Conservation (phyloP, 2,329 filamentous ascomycete species). For the Aspergillus sp. region DNA sequence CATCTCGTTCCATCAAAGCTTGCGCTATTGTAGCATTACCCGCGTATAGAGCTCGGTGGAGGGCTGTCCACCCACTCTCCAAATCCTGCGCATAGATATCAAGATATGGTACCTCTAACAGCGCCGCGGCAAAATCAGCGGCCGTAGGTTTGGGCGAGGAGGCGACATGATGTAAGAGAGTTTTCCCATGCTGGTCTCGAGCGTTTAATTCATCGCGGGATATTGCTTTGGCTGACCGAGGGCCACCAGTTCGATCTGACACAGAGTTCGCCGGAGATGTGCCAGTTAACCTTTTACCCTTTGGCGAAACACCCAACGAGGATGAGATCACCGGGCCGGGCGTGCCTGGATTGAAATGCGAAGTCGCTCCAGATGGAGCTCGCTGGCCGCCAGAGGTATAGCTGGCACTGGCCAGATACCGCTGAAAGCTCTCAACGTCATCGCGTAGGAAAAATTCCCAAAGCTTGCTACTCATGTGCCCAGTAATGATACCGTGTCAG, state of each 20-base stretch:
- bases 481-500: constrained; percentile 32
- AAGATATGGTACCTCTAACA: constrained; percentile 77
- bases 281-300: constrained; percentile 46
- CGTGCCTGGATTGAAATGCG: constrained; percentile 30
- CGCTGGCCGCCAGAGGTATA: constrained; percentile 44
- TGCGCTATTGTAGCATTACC: constrained; percentile 87
- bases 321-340: constrained; percentile 29
- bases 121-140: constrained; percentile 70
- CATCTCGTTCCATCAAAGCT: constrained; percentile 75
- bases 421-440: constrained; percentile 93
- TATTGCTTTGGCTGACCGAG: constrained; percentile 36
- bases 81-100: constrained; percentile 85
- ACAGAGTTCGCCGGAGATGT: constrained; percentile 49
- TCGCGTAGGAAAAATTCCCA: constrained; percentile 98
- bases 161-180: constrained; percentile 79
- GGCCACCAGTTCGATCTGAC: constrained; percentile 37
- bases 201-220: constrained; percentile 75
- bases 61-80: constrained; percentile 93
- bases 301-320: constrained; percentile 43
- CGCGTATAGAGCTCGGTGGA: constrained; percentile 86
- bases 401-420: constrained; percentile 74
- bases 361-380: constrained; percentile 26
- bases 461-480: constrained; percentile 91
- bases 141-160: constrained; percentile 72
- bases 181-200: constrained; percentile 78